phyloP scores from a whole-genome alignment of 176 grass and related monocot genomes.

The Raddia distichophylla region DNA sequence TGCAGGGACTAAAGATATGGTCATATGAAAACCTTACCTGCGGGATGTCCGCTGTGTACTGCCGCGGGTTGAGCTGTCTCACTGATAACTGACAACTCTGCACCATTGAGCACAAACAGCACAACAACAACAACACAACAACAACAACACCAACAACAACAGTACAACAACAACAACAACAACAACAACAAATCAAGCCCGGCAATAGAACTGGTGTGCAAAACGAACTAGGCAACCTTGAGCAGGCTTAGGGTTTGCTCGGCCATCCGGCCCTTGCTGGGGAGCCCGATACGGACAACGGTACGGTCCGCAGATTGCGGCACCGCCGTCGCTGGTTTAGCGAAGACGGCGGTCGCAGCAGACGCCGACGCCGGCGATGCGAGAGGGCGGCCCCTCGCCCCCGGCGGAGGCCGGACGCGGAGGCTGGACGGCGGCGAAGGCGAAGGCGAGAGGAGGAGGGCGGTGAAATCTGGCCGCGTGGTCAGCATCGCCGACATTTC shows the following conservation, averaged over 20 bases:
- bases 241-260: constrained; percentile 92
- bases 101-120: no score
- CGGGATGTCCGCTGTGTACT: no score
- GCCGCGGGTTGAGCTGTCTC: no score
- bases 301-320: constrained; percentile 47
- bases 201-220: neutral
- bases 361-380: constrained; percentile 26
- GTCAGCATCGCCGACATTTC: constrained; percentile 46
- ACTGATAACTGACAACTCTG: no score
- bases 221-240: constrained; percentile 42
- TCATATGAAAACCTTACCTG: no score
- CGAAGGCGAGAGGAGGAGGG: constrained; percentile 2
- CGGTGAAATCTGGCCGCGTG: constrained; percentile 16
- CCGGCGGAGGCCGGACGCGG: neutral
- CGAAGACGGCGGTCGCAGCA: constrained; percentile 36
- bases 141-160: no score
- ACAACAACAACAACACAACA: no score
- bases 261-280: constrained; percentile 93
- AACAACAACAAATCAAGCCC: no score
- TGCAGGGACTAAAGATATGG: no score
- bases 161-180: no score
- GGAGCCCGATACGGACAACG: constrained; percentile 77
- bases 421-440: neutral
- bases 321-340: constrained; percentile 4
- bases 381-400: neutral